phyloP scores from a whole-genome alignment of 768 basidiomycete genomes.

The Lactifluus hygrophoroides region DNA sequence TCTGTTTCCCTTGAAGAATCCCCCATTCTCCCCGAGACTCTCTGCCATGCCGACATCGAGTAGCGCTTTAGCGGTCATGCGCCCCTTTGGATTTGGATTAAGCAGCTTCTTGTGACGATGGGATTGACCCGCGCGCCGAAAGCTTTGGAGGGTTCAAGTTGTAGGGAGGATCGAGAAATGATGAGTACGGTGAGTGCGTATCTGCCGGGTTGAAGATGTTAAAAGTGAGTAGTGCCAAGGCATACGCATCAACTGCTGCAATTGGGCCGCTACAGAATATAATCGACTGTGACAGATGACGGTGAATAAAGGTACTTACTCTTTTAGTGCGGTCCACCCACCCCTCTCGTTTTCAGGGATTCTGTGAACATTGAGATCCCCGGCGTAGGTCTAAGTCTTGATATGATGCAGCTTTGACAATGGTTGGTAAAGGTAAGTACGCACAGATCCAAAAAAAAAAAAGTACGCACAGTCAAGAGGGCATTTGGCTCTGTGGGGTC shows the following conservation, averaged over 20 bases:
- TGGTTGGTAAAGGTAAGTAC: constrained; percentile 26
- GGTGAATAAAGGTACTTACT: constrained; percentile 38
- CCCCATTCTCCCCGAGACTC: constrained; percentile 43
- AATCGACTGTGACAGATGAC: constrained; percentile 25
- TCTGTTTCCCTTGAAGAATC: constrained; percentile 78
- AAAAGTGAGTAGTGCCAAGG: constrained; percentile 80
- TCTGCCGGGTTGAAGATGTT: constrained; percentile 73
- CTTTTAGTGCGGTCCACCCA: constrained; percentile 78
- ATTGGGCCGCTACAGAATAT: constrained; percentile 38
- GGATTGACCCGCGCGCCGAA: constrained; percentile 72
- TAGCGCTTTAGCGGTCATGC: constrained; percentile 69
- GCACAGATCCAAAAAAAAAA: too few relatives aligned
- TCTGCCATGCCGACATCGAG: constrained; percentile 74
- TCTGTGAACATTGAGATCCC: constrained; percentile 50
- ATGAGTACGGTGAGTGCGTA: constrained; percentile 59
- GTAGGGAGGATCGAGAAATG: constrained; percentile 67
- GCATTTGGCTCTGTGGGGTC: constrained; percentile 71
- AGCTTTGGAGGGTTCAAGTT: constrained; percentile 70
- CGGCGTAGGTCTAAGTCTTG: constrained; percentile 52
- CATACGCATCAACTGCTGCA: constrained; percentile 76
- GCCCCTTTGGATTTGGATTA: constrained; percentile 77
- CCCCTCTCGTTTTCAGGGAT: constrained; percentile 84
- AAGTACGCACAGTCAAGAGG: constrained; percentile 74
- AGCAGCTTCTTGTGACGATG: constrained; percentile 68
- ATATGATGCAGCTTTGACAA: constrained; percentile 16